Evolutionary conservation across 805 yeast species (phyloP).

Genomic region (Limtongia smithiae): DNA sequence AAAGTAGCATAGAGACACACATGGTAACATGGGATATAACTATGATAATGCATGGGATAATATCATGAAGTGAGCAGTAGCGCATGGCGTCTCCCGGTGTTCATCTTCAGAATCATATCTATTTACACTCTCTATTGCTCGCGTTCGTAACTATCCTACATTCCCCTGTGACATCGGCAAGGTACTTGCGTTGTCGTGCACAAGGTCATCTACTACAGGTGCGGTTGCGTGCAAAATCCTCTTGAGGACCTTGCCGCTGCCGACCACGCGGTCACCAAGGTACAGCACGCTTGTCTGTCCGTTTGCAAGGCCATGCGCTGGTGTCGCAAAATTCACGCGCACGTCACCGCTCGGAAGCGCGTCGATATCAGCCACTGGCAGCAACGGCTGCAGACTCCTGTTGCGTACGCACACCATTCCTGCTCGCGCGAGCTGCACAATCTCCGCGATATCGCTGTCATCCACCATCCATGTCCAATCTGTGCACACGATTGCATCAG

Average conservation of each 20-base stretch:
- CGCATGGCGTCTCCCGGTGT: too few species aligned
- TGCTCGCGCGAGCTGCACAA: constrained; percentile 19
- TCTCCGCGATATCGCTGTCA: neutral
- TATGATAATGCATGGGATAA: too few species aligned
- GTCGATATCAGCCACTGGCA: neutral
- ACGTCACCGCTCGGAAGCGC: constrained; percentile 27
- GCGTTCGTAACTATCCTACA: too few species aligned
- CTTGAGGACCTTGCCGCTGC: constrained; percentile 48
- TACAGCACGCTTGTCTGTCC: constrained; percentile 85
- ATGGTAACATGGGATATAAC: too few species aligned
- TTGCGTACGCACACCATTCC: constrained; percentile 53
- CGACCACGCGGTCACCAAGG: constrained; percentile 61
- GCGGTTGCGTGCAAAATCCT: neutral
- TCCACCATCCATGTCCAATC: constrained; percentile 51
- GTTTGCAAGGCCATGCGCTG: constrained; percentile 74
- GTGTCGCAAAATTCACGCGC: constrained; percentile 42
- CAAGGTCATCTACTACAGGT: neutral
- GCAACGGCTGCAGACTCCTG: constrained; percentile 59
- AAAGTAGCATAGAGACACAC: too few species aligned
- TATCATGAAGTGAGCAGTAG: too few species aligned
- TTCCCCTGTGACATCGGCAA: too few species aligned
- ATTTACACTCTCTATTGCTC: too few species aligned
- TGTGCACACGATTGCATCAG: constrained; percentile 42
- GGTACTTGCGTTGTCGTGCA: too few species aligned
- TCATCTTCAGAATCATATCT: too few species aligned